phyloP scores from a whole-genome alignment of 345 rosid genomes.

The Dovyalis caffra region DNA sequence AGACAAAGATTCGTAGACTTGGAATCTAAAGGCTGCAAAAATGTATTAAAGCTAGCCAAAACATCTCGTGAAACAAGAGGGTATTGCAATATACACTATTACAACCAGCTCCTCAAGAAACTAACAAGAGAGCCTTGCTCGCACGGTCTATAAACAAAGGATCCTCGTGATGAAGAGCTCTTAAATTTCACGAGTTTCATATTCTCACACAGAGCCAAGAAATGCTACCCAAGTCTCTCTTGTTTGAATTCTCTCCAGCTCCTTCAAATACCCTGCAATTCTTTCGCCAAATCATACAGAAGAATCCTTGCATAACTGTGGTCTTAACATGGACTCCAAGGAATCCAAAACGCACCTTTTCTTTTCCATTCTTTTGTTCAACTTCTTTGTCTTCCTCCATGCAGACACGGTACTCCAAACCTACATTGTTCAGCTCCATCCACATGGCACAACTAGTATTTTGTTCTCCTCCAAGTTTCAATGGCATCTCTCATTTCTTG shows the following conservation, averaged over 20 bases:
- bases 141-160: conserved; percentile 45
- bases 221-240: conserved; percentile 15
- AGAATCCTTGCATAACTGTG: conserved; percentile 2
- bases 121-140: conserved; percentile 21
- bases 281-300: conserved; percentile 42
- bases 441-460: conserved; percentile 39
- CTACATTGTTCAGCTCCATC: conserved; percentile 85
- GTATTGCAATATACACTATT: too few relatives aligned
- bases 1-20: conserved; percentile 7
- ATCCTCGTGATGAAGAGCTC: conserved; percentile 98
- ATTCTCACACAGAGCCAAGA: conserved; percentile 37
- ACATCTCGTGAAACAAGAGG: conserved; percentile 61
- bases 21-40: too few relatives aligned
- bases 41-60: conserved; percentile 42
- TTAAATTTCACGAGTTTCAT: conserved; percentile 87
- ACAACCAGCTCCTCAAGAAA: conserved; percentile 28
- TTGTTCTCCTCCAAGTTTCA: conserved; percentile 47
- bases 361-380: conserved; percentile 27
- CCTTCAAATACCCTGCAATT: conserved; percentile 58
- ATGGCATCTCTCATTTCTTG: conserved; percentile 74
- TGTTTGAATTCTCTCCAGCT: conserved; percentile 42
- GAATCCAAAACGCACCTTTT: conserved; percentile 31
- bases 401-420: conserved; percentile 44
- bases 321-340: conserved; percentile 35
- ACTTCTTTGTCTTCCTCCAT: conserved; percentile 27